Evolutionary conservation across 768 basidiomycete genomes (phyloP), one percentile per base, ranked within the genome.

Genomic region (Fistulinella prunicolor): DNA sequence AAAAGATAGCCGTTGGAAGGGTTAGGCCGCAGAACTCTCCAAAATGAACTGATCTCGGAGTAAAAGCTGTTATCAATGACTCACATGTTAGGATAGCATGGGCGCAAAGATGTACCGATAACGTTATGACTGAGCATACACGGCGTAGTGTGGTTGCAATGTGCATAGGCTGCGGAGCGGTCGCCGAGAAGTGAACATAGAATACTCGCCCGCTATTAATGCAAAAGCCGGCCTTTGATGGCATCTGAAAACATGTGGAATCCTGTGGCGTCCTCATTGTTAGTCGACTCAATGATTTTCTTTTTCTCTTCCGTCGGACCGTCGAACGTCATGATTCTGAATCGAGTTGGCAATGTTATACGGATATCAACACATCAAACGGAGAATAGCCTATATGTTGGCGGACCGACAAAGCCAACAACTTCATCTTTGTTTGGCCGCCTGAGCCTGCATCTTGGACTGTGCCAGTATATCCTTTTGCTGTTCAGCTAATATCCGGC

Each of bases 401-500:
- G n/a, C n/a, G n/a, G n/a, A n/a, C n/a, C n/a, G n/a, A n/a, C n/a
- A n/a, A n/a, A 4, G 21, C 1, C n/a, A 28, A 26, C 42, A 37
- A n/a, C 10, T 14, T 58, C 48, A 56, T 50, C 43, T 44, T 34
- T 57, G 58, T 24, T 64, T 63, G n/a, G 62, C 58, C 9, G 65
- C 57, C 32, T 64, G 54, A 12, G 72, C 65, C 55, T 76, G 76
- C 16, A 42, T 60, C 38, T 67, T 66, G 20, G 69, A 70, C 49
- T 73, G 73, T 6, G 78, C 78, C 24, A 89, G 75, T 44, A 85
- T 71, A 34, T 82, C 81, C 59, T 85, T 88, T 67, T 91, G 89
- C 47, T 83, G 81, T 51, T 86, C 88, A 9, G 82, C 86, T 43
- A 94, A 78, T 29, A 90, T 79, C 44, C 94, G 77, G 29, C 93